Conservation (phyloP, 1,284 basidiomycete species). For the Moniliophthora roreri region DNA sequence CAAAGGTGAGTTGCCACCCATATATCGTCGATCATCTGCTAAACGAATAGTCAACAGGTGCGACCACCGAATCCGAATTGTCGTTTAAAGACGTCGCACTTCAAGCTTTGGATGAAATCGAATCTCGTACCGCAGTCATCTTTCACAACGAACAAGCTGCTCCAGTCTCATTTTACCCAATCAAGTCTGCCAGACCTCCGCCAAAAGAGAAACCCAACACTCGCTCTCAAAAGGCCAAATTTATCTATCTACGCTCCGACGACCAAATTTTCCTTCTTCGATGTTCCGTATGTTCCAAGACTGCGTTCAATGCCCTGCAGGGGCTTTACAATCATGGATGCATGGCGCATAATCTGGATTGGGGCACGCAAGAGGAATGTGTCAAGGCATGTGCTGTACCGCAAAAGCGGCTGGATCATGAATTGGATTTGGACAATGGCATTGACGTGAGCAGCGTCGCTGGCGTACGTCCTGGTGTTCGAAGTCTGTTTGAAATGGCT, state of each 20-base stretch:
- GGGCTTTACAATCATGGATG: slow-evolving; percentile 77
- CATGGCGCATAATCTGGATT: slow-evolving; percentile 63
- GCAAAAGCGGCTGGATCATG: slow-evolving; percentile 36
- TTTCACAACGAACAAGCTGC: slow-evolving; percentile 40
- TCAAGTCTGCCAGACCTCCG: slow-evolving; percentile 29
- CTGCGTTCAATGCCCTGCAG: slow-evolving; percentile 71
- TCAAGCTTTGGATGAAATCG: slow-evolving; percentile 53
- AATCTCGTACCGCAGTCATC: slow-evolving; percentile 50
- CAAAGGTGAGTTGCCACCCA: slow-evolving; percentile 24
- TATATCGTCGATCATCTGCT: not conserved
- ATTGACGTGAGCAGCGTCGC: slow-evolving; percentile 55
- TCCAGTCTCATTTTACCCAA: slow-evolving; percentile 18
- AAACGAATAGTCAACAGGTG: slow-evolving; percentile 5
- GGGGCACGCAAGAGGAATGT: slow-evolving; percentile 75
- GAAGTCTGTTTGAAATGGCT: slow-evolving; percentile 68
- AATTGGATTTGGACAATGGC: slow-evolving; percentile 48
- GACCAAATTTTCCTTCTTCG: slow-evolving; percentile 44
- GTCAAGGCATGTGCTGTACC: slow-evolving; percentile 60
- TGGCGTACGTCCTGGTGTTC: slow-evolving; percentile 55
- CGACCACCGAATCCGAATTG: slow-evolving; percentile 15
- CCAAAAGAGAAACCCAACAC: slow-evolving; percentile 24
- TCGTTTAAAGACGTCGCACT: slow-evolving; percentile 53
- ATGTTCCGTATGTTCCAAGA: slow-evolving; percentile 62
- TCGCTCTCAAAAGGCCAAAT: slow-evolving; percentile 34
- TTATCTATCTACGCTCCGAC: slow-evolving; percentile 44